Conservation (phyloP, 2,329 filamentous ascomycete genomes). For the Annulohypoxylon truncatum region DNA sequence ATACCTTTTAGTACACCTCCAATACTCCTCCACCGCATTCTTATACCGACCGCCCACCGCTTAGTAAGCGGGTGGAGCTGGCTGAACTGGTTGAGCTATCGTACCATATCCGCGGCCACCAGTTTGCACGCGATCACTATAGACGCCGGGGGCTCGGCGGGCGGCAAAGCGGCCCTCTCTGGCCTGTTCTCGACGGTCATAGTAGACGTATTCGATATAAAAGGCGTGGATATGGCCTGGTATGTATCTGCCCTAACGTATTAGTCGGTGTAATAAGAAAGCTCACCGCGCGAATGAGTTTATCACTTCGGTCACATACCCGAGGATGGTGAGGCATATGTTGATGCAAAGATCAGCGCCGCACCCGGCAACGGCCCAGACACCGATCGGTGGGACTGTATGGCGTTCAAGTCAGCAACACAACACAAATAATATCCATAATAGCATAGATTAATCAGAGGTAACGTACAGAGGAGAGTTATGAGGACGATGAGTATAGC, state of each 20-base stretch:
- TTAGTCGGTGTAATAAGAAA: background rate
- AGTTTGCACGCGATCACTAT: slow-evolving; percentile 77
- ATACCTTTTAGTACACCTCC: too few relatives aligned
- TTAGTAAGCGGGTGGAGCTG: slow-evolving; percentile 35
- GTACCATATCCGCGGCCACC: slow-evolving; percentile 75
- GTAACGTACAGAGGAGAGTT: slow-evolving; percentile 63
- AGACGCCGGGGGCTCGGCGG: slow-evolving; percentile 73
- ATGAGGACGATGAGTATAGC: slow-evolving; percentile 63
- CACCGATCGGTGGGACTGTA: slow-evolving; percentile 73
- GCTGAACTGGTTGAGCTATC: slow-evolving; percentile 51
- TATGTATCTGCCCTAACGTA: slow-evolving; percentile 64
- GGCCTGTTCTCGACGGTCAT: slow-evolving; percentile 74
- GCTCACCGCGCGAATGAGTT: background rate
- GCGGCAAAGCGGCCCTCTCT: slow-evolving; percentile 66
- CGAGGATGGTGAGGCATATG: slow-evolving; percentile 73
- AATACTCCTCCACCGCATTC: background rate
- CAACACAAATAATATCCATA: slow-evolving; percentile 32
- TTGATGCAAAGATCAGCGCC: slow-evolving; percentile 74
- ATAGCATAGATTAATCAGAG: background rate
- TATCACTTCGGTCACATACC: slow-evolving; percentile 55
- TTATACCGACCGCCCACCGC: background rate
- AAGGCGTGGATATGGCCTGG: slow-evolving; percentile 85
- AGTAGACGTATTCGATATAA: slow-evolving; percentile 87
- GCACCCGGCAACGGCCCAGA: slow-evolving; percentile 73
- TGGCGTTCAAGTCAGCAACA: slow-evolving; percentile 9